Conservation (phyloP, 192 early-diverging fungal genomes). For the Backusella tarrabulga region DNA sequence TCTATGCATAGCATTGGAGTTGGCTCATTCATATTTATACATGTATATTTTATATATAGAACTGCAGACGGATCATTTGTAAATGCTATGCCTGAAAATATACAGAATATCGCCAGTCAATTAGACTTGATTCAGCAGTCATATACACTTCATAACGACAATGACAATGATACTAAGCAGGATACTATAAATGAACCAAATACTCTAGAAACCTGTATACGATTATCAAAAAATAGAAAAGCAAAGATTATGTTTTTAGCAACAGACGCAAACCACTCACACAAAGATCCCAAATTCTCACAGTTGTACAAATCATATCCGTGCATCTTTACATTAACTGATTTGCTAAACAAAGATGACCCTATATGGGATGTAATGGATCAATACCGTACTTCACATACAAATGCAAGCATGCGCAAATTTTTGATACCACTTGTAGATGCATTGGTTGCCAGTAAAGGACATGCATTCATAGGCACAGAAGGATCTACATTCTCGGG, state of each 20-base stretch:
- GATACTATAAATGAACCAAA: neutral
- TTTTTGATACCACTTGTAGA: constrained; percentile 34
- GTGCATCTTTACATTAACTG: constrained; percentile 47
- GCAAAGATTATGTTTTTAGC: constrained; percentile 47
- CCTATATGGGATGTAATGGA: constrained; percentile 20
- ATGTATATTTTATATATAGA: constrained; percentile 10
- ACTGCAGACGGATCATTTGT: constrained; percentile 33
- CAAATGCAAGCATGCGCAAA: constrained; percentile 20
- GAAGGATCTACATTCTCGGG: constrained; percentile 32
- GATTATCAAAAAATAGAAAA: constrained; percentile 3
- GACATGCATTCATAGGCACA: constrained; percentile 30
- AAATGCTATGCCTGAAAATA: constrained; percentile 26
- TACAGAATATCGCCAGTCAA: constrained; percentile 15
- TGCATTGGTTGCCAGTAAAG: constrained; percentile 32
- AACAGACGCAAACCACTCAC: constrained; percentile 44
- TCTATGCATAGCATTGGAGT: neutral
- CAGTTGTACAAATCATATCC: constrained; percentile 38
- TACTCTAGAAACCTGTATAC: neutral
- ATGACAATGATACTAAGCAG: neutral
- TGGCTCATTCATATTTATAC: neutral
- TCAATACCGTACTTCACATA: constrained; percentile 8
- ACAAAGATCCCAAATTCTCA: constrained; percentile 37
- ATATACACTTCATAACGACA: neutral
- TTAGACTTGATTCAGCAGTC: constrained; percentile 10
- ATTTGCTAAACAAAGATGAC: constrained; percentile 25